Conservation (phyloP, 176 grass and related monocot genomes). For the Panicum miliaceum region DNA sequence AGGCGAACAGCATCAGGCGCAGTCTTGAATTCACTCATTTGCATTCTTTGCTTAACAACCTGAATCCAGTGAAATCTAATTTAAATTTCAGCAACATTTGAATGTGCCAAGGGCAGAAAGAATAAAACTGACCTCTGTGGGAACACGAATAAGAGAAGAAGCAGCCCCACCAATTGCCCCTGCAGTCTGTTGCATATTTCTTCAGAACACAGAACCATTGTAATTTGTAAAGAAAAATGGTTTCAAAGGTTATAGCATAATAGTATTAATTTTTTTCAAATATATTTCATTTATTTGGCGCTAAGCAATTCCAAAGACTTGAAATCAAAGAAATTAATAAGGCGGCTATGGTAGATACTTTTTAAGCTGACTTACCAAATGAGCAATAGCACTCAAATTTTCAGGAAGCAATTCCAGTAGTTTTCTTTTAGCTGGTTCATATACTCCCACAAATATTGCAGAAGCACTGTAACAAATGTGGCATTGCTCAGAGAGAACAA, state of each 20-base stretch:
- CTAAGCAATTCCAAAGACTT: background rate
- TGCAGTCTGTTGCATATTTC: slow-evolving; percentile 53
- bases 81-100: background rate
- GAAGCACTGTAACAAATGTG: slow-evolving; percentile 55
- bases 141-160: slow-evolving; percentile 72
- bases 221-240: slow-evolving; percentile 19
- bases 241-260: background rate
- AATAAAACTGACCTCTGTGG: slow-evolving; percentile 52
- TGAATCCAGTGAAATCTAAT: slow-evolving; percentile 25
- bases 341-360: background rate
- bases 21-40: slow-evolving; percentile 67
- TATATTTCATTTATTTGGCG: background rate
- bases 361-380: slow-evolving; percentile 60
- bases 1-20: slow-evolving; percentile 65
- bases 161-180: slow-evolving; percentile 70
- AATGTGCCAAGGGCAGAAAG: background rate
- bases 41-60: slow-evolving; percentile 80
- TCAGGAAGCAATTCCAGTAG: slow-evolving; percentile 64
- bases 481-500: background rate
- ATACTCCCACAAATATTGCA: slow-evolving; percentile 73
- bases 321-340: background rate
- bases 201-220: slow-evolving; percentile 22
- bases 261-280: background rate
- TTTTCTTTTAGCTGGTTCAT: slow-evolving; percentile 80
- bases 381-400: slow-evolving; percentile 71